Evolutionary conservation across 2,329 filamentous ascomycete genomes (phyloP).

Genomic region (Capronia coronata): DNA sequence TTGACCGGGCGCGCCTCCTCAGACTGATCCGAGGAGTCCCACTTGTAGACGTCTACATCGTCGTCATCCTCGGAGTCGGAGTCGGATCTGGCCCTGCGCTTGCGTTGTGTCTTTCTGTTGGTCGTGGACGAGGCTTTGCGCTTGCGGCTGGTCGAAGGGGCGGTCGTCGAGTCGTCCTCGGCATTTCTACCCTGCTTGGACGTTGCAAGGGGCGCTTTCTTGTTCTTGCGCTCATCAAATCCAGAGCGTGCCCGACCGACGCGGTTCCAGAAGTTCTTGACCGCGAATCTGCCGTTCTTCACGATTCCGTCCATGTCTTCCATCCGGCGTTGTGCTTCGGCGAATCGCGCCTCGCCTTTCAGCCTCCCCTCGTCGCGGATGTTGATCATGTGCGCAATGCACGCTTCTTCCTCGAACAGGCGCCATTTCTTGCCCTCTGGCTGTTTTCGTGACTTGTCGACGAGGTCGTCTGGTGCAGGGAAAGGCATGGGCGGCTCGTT

Average conservation of each 20-base stretch:
- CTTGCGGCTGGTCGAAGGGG: background rate
- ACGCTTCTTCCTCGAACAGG: slow-evolving; percentile 23
- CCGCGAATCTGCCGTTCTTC: slow-evolving; percentile 7
- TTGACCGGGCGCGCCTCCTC: slow-evolving; percentile 2
- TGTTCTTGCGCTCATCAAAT: slow-evolving; percentile 25
- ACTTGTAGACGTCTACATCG: background rate
- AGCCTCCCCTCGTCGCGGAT: slow-evolving; percentile 16
- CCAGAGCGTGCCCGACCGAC: slow-evolving; percentile 19
- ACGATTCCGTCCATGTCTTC: slow-evolving; percentile 5
- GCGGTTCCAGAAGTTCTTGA: slow-evolving; percentile 29
- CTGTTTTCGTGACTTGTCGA: slow-evolving; percentile 9
- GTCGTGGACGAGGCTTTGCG: background rate
- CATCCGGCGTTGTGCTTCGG: slow-evolving; percentile 20
- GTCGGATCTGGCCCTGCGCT: background rate
- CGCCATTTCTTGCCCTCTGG: slow-evolving; percentile 13
- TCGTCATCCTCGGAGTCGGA: slow-evolving; percentile 7
- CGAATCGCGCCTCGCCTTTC: slow-evolving; percentile 21
- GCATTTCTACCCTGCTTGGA: slow-evolving; percentile 14
- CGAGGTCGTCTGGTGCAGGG: slow-evolving; percentile 17
- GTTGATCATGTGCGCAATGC: slow-evolving; percentile 24
- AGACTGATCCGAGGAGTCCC: background rate
- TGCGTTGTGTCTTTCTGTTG: background rate
- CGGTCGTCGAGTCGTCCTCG: too few relatives aligned
- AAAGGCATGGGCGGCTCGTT: slow-evolving; percentile 5
- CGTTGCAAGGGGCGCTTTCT: slow-evolving; percentile 16